These are phyloP conservation scores for Barbatosphaeria neglecta DNA, from an alignment of 495 filamentous ascomycete species.

Conservation along the genomic window DNA sequence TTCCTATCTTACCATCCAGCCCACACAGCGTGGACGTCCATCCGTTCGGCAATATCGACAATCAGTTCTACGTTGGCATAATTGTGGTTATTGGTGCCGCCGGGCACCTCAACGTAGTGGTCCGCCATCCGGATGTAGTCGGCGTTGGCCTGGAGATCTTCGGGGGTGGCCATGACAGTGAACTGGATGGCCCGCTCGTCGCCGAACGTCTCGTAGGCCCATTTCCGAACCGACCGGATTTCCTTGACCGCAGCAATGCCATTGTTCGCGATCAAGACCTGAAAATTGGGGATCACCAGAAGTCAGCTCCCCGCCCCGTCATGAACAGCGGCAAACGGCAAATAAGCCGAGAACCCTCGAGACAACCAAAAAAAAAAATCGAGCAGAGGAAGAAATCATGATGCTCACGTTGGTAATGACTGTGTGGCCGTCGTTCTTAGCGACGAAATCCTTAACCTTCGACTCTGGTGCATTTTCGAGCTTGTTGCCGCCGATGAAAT, in stretches of 20 bases:
- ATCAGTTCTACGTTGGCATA: conserved; percentile 99
- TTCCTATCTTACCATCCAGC: conserved; percentile 96
- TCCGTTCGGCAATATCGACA: conserved; percentile 97
- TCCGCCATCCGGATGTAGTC: conserved; percentile 99
- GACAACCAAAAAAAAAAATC: too few relatives aligned
- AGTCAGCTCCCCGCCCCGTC: conserved; percentile 2
- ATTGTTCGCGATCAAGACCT: conserved; percentile 99
- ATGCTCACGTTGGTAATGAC: conserved; percentile 89
- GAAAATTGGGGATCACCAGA: background rate
- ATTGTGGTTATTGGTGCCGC: conserved; percentile 99
- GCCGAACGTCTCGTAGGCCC: conserved; percentile 98
- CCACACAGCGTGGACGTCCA: conserved; percentile 97
- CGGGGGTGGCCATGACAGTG: conserved; percentile 99
- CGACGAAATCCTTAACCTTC: conserved; percentile 89
- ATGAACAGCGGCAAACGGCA: too few relatives aligned
- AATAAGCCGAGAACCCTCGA: too few relatives aligned
- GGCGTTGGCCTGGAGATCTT: conserved; percentile 93
- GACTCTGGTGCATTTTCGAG: conserved; percentile 66
- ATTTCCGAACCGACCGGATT: conserved; percentile 97
- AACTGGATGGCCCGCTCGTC: conserved; percentile 98
- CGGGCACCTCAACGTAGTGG: conserved; percentile 98
- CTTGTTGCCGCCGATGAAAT: conserved; percentile 93
- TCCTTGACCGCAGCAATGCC: conserved; percentile 99
- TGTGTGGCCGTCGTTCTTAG: conserved; percentile 81
- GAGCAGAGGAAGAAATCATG: background rate